phyloP scores from a whole-genome alignment of 768 basidiomycete genomes.

The Hortiboletus flavorubellus region DNA sequence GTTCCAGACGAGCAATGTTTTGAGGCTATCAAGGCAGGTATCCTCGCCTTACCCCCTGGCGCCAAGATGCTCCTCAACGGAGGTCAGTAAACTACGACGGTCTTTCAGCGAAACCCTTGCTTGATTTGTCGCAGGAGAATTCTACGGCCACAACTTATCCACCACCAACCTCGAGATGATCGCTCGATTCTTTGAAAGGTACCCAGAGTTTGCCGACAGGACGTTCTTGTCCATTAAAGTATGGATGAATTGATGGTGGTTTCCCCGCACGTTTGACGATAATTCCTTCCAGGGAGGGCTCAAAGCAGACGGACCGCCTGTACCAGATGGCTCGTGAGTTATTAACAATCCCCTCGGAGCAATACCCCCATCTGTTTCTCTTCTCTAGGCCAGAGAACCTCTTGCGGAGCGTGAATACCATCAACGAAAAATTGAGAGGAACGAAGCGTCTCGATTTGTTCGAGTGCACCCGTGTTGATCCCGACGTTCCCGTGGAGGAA shows the following conservation, averaged over 20 bases:
- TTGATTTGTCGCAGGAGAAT: conserved; percentile 39
- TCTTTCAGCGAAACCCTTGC: neutral
- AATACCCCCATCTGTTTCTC: neutral
- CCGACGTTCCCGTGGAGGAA: conserved; percentile 43
- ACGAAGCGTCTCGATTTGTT: conserved; percentile 59
- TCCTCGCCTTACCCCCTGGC: conserved; percentile 41
- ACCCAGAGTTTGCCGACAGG: conserved; percentile 34
- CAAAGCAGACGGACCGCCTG: neutral
- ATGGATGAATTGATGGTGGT: neutral
- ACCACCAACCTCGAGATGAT: conserved; percentile 50
- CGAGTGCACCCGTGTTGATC: conserved; percentile 47
- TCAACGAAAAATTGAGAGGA: conserved; percentile 46
- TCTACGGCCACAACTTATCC: conserved; percentile 47
- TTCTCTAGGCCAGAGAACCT: conserved; percentile 36
- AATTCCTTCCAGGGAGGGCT: conserved; percentile 9
- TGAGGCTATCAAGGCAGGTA: conserved; percentile 53
- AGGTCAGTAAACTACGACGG: conserved; percentile 27
- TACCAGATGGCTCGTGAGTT: conserved; percentile 29
- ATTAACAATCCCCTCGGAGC: neutral
- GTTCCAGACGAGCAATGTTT: conserved; percentile 59
- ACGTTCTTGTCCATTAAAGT: conserved; percentile 38
- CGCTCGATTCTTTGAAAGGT: conserved; percentile 45
- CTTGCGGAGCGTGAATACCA: conserved; percentile 40
- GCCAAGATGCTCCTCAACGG: conserved; percentile 51
- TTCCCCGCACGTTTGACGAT: neutral